phyloP scores from a whole-genome alignment of 1,284 basidiomycete genomes.

The Irpex sp. region DNA sequence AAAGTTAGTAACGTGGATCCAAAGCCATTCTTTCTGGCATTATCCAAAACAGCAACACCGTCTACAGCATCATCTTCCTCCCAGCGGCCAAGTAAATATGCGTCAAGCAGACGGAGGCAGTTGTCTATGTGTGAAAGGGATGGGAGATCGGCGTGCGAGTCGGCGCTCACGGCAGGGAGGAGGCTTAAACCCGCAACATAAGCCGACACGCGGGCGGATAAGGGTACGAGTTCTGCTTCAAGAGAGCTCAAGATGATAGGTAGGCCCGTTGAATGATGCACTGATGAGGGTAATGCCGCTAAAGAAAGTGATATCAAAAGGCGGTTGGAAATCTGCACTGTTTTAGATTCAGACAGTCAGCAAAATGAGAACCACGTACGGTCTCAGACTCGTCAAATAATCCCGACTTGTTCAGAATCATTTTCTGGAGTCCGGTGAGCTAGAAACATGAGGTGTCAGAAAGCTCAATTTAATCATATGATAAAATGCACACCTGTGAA shows the following conservation, averaged over 20 bases:
- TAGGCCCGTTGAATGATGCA: slow-evolving; percentile 32
- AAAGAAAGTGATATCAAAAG: slow-evolving; percentile 47
- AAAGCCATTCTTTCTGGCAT: slow-evolving; percentile 27
- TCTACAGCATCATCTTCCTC: slow-evolving; percentile 15
- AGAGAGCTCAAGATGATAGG: slow-evolving; percentile 32
- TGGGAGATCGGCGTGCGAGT: slow-evolving; percentile 25
- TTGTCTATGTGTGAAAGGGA: slow-evolving; percentile 49
- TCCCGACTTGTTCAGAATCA: slow-evolving; percentile 44
- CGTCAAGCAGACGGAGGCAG: slow-evolving; percentile 59
- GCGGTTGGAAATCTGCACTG: slow-evolving; percentile 49
- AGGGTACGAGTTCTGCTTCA: slow-evolving; percentile 32
- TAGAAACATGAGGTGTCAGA: slow-evolving; percentile 26
- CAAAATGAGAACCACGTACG: slow-evolving; percentile 30
- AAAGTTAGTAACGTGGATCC: slow-evolving; percentile 41
- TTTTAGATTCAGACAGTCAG: slow-evolving; percentile 9
- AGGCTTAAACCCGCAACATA: slow-evolving; percentile 41
- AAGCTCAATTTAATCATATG: not conserved
- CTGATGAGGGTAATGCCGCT: slow-evolving; percentile 34
- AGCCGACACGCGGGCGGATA: slow-evolving; percentile 36
- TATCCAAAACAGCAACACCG: slow-evolving; percentile 15
- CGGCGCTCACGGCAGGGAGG: slow-evolving; percentile 24
- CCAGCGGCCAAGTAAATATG: slow-evolving; percentile 59
- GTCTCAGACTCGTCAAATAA: slow-evolving; percentile 35
- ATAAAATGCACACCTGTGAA: slow-evolving; percentile 31
- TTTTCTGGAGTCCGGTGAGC: slow-evolving; percentile 33